Evolutionary conservation across 306 rosid species (phyloP), one percentile per base, ranked within the genome.

Genomic region (Quercus robur): DNA sequence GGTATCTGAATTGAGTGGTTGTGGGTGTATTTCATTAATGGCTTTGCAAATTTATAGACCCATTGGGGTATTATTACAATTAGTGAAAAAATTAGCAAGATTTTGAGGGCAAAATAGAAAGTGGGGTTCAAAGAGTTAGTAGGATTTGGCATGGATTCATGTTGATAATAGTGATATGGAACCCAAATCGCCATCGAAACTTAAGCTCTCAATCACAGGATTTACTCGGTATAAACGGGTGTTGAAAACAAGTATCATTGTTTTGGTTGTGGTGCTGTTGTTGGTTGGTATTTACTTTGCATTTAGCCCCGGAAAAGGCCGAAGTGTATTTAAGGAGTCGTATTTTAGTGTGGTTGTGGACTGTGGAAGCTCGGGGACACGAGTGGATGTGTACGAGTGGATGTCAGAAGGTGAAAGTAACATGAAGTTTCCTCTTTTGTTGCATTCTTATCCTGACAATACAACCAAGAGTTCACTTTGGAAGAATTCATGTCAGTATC

Each of bases 321-420:
- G 18, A 56, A 33, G 4, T 56, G 81, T n/a, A 70, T 69, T 63
- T 54, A 80, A 75, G 52, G 80, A 78, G 38, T 79, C 88, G 41
- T 90, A 86, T 84, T 94, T 86, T 80, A 87, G 91, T 1, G 97
- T 94, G 77, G 96, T 92, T 31, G 83, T 90, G 35, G 97, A 94
- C 76, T 94, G 96, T 84, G 98, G 97, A 81, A 90, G 97, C 82
- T 85, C 97, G 0, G 97, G 98, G 19, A 92, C 94, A 6, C 77
- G 94, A 5, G 90, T 92, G 46, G 88, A 90, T 72, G 94, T 92
- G 62, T 87, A 88, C 33, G 85, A 90, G 74, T 92, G 94, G 97
- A 84, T 74, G 58, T 62, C 58, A 49, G 58, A 33, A 9, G 81
- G 76, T 58, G 76, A 18, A 9, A 80, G 77, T 56, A 77, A 75